Conservation (phyloP, 306 rosid genomes). For the Carpinus fangiana region DNA sequence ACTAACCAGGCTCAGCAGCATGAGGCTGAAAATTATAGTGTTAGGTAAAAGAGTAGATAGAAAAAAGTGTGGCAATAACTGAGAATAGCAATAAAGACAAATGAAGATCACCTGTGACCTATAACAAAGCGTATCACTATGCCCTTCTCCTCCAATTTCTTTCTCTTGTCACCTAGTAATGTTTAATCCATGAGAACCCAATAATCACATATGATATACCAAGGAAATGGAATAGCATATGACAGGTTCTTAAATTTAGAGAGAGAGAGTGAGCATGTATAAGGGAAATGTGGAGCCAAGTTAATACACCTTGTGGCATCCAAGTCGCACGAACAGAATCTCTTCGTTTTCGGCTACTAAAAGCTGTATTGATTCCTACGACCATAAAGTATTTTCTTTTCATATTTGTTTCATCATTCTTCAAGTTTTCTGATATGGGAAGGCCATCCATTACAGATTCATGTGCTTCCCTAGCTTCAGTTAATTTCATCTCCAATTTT, state of each 20-base stretch:
- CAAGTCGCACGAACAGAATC: constrained; percentile 88
- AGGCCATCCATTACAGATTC: constrained; percentile 41
- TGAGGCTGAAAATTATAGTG: not conserved
- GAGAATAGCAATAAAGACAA: not conserved
- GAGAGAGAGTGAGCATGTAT: not conserved
- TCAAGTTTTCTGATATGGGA: constrained; percentile 41
- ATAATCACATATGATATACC: constrained; percentile 23
- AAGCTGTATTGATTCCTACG: constrained; percentile 89
- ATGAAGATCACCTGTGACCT: constrained; percentile 75
- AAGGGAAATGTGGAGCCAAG: not conserved
- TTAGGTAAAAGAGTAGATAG: not conserved
- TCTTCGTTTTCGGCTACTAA: constrained; percentile 78
- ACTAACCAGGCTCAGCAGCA: not conserved
- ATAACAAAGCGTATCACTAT: constrained; percentile 82
- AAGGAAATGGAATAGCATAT: constrained; percentile 15
- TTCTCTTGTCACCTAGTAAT: constrained; percentile 59
- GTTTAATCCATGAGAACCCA: constrained; percentile 23
- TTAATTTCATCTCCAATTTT: constrained; percentile 53
- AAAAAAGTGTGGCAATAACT: not conserved
- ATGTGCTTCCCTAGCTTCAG: constrained; percentile 37
- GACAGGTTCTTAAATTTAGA: not conserved
- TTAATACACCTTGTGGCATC: constrained; percentile 85
- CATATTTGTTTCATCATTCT: constrained; percentile 39
- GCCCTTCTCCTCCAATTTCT: constrained; percentile 86
- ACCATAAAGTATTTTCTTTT: constrained; percentile 75